Base-by-base conservation (phyloP, 805 yeast species). In the Candida orba region DNA sequence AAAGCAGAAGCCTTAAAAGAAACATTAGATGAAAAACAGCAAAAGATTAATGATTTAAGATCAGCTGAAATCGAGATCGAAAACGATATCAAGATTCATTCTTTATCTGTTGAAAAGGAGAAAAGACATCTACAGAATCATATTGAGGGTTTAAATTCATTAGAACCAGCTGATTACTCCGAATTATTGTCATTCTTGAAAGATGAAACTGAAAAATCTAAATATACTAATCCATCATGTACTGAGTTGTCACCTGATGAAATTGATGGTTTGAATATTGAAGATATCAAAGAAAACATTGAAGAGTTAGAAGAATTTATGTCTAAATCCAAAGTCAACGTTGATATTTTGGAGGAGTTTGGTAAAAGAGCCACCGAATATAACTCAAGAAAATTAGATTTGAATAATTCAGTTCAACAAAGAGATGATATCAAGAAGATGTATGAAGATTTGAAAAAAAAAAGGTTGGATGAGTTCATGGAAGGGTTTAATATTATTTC, bases 401-500 rank as follows among this genome's bases (percentile, higher is more conserved):
- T 91, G 52, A 84, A 84, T 52, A 68, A 66, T 18, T 81, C 96
- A 0, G 82, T 88, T 3, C 64, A 64, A 17, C 62, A 69, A 45
- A 74, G 96, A 55, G 95, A 91, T 51, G 68, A 66, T 15, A 68
- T 79, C 46, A 79, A 84, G 51, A 69, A 65, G 37, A 64, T 68
- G 39, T 73, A 81, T 42, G 95, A 86, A 55, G 82, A 77, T 14
- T 68, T 88, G 52, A 83, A 83, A 59, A 76, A 82, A 43, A 78
- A 73, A 46, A 70, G 98, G 42, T 70, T 84, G 42, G 89, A 81
- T 49, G 97, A 93, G 62, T 93, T 93, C 58, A 89, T 89, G 95
- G 78, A 76, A 49, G 99, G 99, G 0, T 93, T 95, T 67, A 77
- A 81, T 51, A 73, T 79, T 18, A 93, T 93, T 25, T 88, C 97